phyloP scores from a whole-genome alignment of 2,329 filamentous ascomycete species.

The Colletotrichum filicis region DNA sequence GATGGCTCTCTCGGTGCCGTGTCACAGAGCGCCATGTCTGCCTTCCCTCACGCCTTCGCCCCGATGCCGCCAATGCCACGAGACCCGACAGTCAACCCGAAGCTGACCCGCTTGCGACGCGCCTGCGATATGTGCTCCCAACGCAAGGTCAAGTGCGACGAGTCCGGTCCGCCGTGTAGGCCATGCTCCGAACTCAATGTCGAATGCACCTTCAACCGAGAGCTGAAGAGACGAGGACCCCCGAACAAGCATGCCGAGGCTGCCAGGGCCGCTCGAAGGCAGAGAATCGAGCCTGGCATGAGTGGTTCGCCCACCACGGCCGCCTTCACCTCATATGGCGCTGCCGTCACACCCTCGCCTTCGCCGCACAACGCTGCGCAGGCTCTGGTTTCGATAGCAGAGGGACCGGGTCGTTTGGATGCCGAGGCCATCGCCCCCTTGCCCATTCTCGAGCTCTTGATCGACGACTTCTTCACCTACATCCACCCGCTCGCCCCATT shows the following conservation, averaged over 20 bases:
- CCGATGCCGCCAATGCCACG: conserved; percentile 34
- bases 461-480: conserved; percentile 87
- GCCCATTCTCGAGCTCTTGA: conserved; percentile 73
- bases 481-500: conserved; percentile 82
- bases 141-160: conserved; percentile 72
- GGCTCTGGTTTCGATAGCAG: conserved; percentile 58
- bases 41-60: conserved; percentile 20
- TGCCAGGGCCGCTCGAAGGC: conserved; percentile 63
- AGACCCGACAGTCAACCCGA: conserved; percentile 57
- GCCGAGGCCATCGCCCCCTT: conserved; percentile 79
- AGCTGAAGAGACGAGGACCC: conserved; percentile 68
- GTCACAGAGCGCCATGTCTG: background rate
- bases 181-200: conserved; percentile 67
- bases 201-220: conserved; percentile 67
- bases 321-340: conserved; percentile 8
- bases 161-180: conserved; percentile 64
- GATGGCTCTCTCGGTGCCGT: conserved; percentile 12
- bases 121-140: conserved; percentile 72
- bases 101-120: conserved; percentile 66
- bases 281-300: conserved; percentile 48
- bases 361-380: conserved; percentile 60
- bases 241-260: conserved; percentile 70
- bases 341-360: conserved; percentile 44
- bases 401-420: conserved; percentile 56
- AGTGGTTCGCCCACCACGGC: background rate